Conservation (phyloP, 2,329 filamentous ascomycete genomes). For the Ophiostoma pallidulum region DNA sequence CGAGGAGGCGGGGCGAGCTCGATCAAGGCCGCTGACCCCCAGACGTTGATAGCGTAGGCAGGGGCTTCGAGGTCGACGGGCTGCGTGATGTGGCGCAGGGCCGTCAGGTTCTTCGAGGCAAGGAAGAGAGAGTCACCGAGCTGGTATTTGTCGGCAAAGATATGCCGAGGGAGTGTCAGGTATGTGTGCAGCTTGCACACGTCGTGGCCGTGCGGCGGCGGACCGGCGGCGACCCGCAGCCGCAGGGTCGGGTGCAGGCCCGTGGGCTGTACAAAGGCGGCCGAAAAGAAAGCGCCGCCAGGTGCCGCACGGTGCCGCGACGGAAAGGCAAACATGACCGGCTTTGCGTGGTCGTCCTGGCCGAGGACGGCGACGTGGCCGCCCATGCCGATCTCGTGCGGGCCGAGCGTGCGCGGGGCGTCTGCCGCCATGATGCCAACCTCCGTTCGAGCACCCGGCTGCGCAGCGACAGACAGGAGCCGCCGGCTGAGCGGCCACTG, state of each 20-base stretch:
- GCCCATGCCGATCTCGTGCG: constrained; percentile 67
- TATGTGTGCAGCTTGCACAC: constrained; percentile 67
- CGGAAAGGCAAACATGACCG: constrained; percentile 75
- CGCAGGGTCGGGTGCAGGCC: constrained; percentile 78
- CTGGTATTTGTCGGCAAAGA: constrained; percentile 87
- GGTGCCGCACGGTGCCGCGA: constrained; percentile 60
- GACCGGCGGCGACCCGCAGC: constrained; percentile 48
- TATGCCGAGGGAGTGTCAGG: constrained; percentile 66
- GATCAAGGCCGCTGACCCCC: constrained; percentile 72
- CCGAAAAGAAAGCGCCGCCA: constrained; percentile 43
- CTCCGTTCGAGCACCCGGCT: constrained; percentile 53
- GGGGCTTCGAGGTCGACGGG: constrained; percentile 88
- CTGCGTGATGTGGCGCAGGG: constrained; percentile 58
- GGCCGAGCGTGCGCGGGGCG: constrained; percentile 46
- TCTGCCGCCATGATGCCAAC: constrained; percentile 69
- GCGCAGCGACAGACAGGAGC: constrained; percentile 31
- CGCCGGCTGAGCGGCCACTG: constrained; percentile 47
- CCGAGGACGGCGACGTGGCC: constrained; percentile 73
- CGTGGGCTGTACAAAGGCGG: constrained; percentile 58
- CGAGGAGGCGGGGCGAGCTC: constrained; percentile 51
- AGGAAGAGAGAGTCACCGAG: constrained; percentile 69
- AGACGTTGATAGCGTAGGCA: constrained; percentile 63
- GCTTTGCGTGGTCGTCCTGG: constrained; percentile 60
- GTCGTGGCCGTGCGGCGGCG: constrained; percentile 31
- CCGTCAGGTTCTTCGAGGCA: constrained; percentile 65